Conservation (phyloP, 352 stramenopile genomes). For the Phytopythium kandeliae region DNA sequence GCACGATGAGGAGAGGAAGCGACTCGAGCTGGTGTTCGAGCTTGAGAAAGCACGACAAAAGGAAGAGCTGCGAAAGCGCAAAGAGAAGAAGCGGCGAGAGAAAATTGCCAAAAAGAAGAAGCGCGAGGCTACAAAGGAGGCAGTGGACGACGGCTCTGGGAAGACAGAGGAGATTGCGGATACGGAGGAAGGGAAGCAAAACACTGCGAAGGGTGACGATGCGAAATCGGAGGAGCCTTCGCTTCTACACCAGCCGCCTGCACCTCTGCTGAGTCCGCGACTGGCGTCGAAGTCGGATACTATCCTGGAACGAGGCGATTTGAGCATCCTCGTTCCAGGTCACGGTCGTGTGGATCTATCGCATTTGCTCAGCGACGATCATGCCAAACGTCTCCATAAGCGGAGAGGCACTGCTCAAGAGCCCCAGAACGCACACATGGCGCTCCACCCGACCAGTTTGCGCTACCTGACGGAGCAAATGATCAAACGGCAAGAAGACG, state of each 20-base stretch:
- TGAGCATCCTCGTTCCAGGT: constrained; percentile 38
- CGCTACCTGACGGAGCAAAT: constrained; percentile 50
- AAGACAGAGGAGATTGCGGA: background rate
- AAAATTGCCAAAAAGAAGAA: constrained; percentile 44
- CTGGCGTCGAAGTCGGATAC: constrained; percentile 16
- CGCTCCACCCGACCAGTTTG: constrained; percentile 54
- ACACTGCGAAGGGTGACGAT: background rate
- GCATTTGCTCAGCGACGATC: constrained; percentile 41
- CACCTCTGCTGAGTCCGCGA: background rate
- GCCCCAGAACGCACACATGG: constrained; percentile 17
- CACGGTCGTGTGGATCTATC: constrained; percentile 39
- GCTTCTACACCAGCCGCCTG: background rate
- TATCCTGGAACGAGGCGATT: constrained; percentile 13
- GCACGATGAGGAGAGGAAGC: constrained; percentile 55
- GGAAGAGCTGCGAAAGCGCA: constrained; percentile 55
- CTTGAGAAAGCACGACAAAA: constrained; percentile 65
- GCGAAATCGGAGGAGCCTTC: background rate
- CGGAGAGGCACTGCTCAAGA: constrained; percentile 20
- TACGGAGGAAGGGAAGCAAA: background rate
- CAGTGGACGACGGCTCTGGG: background rate
- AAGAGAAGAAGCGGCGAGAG: constrained; percentile 56
- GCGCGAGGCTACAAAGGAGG: constrained; percentile 11
- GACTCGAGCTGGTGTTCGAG: constrained; percentile 57
- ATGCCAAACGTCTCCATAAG: constrained; percentile 36
- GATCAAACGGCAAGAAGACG: constrained; percentile 27